These are phyloP conservation scores for Cystobasidium slooffiae DNA, from an alignment of 1,284 basidiomycete species.

Conservation along the genomic window DNA sequence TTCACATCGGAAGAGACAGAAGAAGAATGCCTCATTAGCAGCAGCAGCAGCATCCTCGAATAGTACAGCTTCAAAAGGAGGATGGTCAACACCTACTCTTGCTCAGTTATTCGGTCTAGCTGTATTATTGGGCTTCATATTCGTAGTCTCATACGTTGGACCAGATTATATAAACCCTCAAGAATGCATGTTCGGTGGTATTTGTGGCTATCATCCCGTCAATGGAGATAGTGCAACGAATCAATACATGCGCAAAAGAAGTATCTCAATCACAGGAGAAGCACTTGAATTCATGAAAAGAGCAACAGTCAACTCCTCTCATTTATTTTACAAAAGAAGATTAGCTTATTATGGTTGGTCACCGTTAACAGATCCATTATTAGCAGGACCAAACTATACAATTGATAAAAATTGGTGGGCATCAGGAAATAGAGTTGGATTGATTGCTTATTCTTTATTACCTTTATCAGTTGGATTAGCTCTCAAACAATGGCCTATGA, in stretches of 20 bases:
- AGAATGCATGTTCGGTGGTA: slow-evolving; percentile 52
- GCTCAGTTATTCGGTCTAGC: slow-evolving; percentile 48
- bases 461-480: slow-evolving; percentile 77
- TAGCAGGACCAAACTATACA: slow-evolving; percentile 62
- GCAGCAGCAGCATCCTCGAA: neutral
- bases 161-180: slow-evolving; percentile 52
- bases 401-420: slow-evolving; percentile 80
- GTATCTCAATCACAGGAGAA: too few species aligned
- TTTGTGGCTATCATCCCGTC: slow-evolving; percentile 46
- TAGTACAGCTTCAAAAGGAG: neutral
- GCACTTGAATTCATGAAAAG: slow-evolving; percentile 5
- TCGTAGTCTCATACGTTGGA: slow-evolving; percentile 49
- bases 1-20: slow-evolving; percentile 3
- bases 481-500: slow-evolving; percentile 80
- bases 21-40: slow-evolving; percentile 6
- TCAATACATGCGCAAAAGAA: slow-evolving; percentile 24
- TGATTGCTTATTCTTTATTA: slow-evolving; percentile 76
- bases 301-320: slow-evolving; percentile 10
- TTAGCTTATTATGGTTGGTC: slow-evolving; percentile 37
- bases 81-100: slow-evolving; percentile 50
- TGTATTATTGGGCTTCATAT: slow-evolving; percentile 45
- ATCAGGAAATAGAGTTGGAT: slow-evolving; percentile 70
- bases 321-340: slow-evolving; percentile 26
- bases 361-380: slow-evolving; percentile 49
- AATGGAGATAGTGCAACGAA: slow-evolving; percentile 40